Conservation (phyloP, 805 yeast genomes). For the Barnettozyma californica region DNA sequence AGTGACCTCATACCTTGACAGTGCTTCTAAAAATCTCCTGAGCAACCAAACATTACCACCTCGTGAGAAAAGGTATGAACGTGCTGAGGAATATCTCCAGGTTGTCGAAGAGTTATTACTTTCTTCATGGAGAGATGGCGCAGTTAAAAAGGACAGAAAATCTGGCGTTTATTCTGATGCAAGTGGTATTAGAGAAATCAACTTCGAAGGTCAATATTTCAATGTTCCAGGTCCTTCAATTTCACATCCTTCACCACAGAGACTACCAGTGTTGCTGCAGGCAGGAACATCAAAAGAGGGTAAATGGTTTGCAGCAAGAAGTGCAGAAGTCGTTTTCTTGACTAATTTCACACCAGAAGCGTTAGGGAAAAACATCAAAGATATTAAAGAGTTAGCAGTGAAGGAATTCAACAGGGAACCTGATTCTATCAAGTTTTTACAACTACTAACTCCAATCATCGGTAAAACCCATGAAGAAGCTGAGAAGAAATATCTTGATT, state of each 20-base stretch:
- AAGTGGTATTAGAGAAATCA: conserved; percentile 30
- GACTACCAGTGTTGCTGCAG: conserved; percentile 36
- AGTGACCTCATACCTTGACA: conserved; percentile 34
- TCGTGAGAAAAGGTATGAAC: conserved; percentile 37
- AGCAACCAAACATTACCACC: conserved; percentile 31
- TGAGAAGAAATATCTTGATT: conserved; percentile 16
- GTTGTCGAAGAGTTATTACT: conserved; percentile 34
- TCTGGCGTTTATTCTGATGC: conserved; percentile 30
- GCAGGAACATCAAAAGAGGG: conserved; percentile 39
- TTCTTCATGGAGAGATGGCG: conserved; percentile 32
- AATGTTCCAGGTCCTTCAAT: conserved; percentile 35
- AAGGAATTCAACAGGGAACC: conserved; percentile 28
- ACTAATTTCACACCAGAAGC: conserved; percentile 2
- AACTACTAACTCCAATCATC: conserved; percentile 30
- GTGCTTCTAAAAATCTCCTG: conserved; percentile 33
- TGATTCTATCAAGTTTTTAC: conserved; percentile 31
- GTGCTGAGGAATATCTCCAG: conserved; percentile 31
- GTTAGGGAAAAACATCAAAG: conserved; percentile 20
- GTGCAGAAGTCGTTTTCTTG: conserved; percentile 32
- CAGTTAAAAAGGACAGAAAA: conserved; percentile 17
- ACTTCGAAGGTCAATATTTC: conserved; percentile 22
- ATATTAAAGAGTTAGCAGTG: conserved; percentile 28
- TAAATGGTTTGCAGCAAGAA: conserved; percentile 36
- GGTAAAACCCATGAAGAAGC: conserved; percentile 37
- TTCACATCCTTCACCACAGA: conserved; percentile 34